Percentiles rank a stretch among this genome's conserved stretches.
Conservation (phyloP, 768 basidiomycete species). For the Hygrocybe coccinea region DNA sequence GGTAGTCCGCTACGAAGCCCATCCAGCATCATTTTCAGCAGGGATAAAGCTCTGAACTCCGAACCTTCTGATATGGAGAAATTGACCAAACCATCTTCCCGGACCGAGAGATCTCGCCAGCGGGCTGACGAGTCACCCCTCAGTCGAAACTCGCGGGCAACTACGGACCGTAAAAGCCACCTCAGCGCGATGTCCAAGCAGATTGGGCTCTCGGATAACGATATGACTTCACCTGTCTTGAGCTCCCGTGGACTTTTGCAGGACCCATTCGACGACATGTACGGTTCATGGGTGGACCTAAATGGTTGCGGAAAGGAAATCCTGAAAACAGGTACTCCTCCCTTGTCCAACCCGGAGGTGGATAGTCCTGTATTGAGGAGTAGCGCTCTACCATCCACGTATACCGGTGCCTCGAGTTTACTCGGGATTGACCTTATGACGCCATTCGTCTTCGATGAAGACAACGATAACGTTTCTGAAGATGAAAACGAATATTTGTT, state of each 20-base stretch:
- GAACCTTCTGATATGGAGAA: slow-evolving; percentile 20
- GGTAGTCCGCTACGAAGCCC: slow-evolving; percentile 35
- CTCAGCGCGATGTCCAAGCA: slow-evolving; percentile 38
- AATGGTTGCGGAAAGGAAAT: slow-evolving; percentile 16
- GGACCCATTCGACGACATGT: slow-evolving; percentile 48
- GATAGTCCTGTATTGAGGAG: slow-evolving; percentile 57
- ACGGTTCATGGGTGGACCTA: slow-evolving; percentile 35
- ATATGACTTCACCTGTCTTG: slow-evolving; percentile 15
- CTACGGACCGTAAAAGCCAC: slow-evolving; percentile 20
- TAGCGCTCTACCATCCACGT: slow-evolving; percentile 27
- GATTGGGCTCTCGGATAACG: slow-evolving; percentile 16
- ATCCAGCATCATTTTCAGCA: slow-evolving; percentile 15
- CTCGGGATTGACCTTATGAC: slow-evolving; percentile 53
- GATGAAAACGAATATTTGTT: slow-evolving; percentile 1
- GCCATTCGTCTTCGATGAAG: slow-evolving; percentile 46
- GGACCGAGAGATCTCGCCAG: slow-evolving; percentile 30
- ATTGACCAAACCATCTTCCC: slow-evolving; percentile 36
- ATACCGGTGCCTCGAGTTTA: background rate
- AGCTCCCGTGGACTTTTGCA: slow-evolving; percentile 17
- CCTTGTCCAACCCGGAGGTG: slow-evolving; percentile 30
- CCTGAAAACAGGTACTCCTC: slow-evolving; percentile 25
- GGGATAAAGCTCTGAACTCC: slow-evolving; percentile 20
- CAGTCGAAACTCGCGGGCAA: slow-evolving; percentile 27
- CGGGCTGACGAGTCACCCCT: slow-evolving; percentile 48
- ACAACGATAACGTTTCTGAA: slow-evolving; percentile 34